These are phyloP conservation scores for Simmondsia chinensis DNA, from an alignment of 148 eudicot genomes.

Conservation along the genomic window DNA sequence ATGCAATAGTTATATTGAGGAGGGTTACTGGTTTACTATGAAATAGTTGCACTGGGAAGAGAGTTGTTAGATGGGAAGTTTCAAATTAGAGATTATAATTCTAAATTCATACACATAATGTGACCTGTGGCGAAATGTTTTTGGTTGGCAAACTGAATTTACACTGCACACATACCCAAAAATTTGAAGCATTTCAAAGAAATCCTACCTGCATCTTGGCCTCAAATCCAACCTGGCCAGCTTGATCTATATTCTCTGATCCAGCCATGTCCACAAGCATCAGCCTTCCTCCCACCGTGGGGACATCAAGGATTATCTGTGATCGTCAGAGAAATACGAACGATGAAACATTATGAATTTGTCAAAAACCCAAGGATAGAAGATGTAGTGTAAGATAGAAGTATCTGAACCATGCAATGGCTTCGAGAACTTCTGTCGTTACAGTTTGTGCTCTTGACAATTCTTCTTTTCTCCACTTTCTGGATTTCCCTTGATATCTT, in stretches of 20 bases:
- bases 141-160: no score
- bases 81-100: no score
- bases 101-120: no score
- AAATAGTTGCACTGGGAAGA: no score
- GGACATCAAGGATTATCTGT: constrained; percentile 91
- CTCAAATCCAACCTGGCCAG: constrained; percentile 86
- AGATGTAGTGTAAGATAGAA: neutral
- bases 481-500: constrained; percentile 95
- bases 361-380: neutral
- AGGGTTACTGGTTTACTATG: no score
- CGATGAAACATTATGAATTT: neutral
- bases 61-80: no score
- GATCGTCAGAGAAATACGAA: neutral
- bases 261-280: constrained; percentile 99
- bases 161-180: no score
- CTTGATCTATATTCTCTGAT: constrained; percentile 96
- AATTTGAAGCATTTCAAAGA: no score
- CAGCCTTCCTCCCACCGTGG: constrained; percentile 90
- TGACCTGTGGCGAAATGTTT: no score
- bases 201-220: constrained; percentile 86
- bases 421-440: constrained; percentile 95
- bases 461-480: constrained; percentile 93
- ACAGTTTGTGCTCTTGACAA: constrained; percentile 78
- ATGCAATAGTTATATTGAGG: no score
- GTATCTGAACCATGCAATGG: constrained; percentile 80